A percentile compares a stretch with the other conserved stretches of the same genome.
phyloP scores from a whole-genome alignment of 352 stramenopile genomes.

The Halophytophthora batemanensis region DNA sequence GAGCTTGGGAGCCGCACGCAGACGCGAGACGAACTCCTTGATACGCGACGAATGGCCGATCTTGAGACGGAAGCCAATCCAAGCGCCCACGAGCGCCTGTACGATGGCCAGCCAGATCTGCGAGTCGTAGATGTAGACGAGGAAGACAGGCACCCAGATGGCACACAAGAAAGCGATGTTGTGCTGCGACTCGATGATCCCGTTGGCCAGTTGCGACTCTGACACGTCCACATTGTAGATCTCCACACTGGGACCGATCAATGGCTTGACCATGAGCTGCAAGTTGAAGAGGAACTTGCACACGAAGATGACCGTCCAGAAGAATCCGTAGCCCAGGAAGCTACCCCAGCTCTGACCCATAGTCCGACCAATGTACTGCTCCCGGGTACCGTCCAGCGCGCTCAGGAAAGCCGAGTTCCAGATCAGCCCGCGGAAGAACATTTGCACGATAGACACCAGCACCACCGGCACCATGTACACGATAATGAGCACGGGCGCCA shows the following conservation, averaged over 20 bases:
- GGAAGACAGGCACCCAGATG: conserved; percentile 76
- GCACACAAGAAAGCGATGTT: conserved; percentile 78
- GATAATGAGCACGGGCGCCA: conserved; percentile 47
- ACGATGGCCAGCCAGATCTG: conserved; percentile 88
- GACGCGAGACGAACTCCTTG: conserved; percentile 63
- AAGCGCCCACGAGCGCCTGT: conserved; percentile 68
- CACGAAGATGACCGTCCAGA: conserved; percentile 81
- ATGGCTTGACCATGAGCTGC: conserved; percentile 95
- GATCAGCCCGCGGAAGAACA: conserved; percentile 56
- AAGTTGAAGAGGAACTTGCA: conserved; percentile 98
- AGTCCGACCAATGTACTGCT: conserved; percentile 81
- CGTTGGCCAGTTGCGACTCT: conserved; percentile 36
- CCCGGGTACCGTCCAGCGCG: conserved; percentile 57
- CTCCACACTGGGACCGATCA: conserved; percentile 95
- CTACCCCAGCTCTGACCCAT: conserved; percentile 73
- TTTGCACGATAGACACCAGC: conserved; percentile 58
- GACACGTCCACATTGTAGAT: conserved; percentile 85
- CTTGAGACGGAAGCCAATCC: conserved; percentile 76
- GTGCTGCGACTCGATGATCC: conserved; percentile 67
- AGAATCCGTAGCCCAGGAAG: conserved; percentile 64
- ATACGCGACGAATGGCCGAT: conserved; percentile 82
- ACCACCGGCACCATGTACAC: conserved; percentile 66
- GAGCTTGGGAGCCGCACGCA: conserved; percentile 57
- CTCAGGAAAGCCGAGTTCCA: conserved; percentile 59
- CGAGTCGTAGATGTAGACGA: conserved; percentile 87